Conservation (phyloP, 495 filamentous ascomycete genomes). For the Neohortaea acidophila region DNA sequence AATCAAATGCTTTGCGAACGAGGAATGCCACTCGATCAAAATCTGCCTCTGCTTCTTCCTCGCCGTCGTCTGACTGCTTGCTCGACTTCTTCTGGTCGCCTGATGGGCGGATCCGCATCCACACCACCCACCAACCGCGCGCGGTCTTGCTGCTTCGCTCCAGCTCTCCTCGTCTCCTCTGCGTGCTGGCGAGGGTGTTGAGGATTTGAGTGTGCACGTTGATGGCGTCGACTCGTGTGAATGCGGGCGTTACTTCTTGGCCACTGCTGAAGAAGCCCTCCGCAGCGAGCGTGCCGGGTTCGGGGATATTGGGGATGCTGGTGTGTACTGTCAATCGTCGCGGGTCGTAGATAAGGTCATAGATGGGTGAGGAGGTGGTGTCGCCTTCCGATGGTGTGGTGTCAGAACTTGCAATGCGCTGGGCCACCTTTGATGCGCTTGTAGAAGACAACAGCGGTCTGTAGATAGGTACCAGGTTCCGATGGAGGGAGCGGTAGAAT, state of each 20-base stretch:
- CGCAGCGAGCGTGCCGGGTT: conserved; percentile 30
- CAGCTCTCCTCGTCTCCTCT: conserved; percentile 41
- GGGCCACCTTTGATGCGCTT: conserved; percentile 34
- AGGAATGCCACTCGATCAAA: conserved; percentile 52
- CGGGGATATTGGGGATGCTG: conserved; percentile 82
- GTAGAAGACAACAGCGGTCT: conserved; percentile 56
- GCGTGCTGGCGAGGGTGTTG: conserved; percentile 52
- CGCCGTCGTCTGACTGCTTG: not conserved
- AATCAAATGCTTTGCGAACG: conserved; percentile 62
- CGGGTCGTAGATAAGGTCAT: conserved; percentile 79
- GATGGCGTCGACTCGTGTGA: conserved; percentile 78
- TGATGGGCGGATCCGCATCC: conserved; percentile 37
- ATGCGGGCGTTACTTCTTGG: conserved; percentile 22
- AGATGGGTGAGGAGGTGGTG: conserved; percentile 39
- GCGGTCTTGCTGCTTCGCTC: conserved; percentile 87
- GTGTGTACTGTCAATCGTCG: conserved; percentile 58
- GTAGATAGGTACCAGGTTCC: conserved; percentile 64
- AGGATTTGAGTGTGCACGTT: conserved; percentile 79
- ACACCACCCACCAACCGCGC: conserved; percentile 93
- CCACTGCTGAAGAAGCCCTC: conserved; percentile 13
- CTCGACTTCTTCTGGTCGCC: conserved; percentile 2
- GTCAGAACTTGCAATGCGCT: conserved; percentile 29
- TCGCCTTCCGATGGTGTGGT: conserved; percentile 15
- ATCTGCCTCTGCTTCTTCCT: conserved; percentile 9
- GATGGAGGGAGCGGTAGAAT: conserved; percentile 69